Evolutionary conservation across 116 monocot species (phyloP).

Genomic region (Dioscorea cayenensis): DNA sequence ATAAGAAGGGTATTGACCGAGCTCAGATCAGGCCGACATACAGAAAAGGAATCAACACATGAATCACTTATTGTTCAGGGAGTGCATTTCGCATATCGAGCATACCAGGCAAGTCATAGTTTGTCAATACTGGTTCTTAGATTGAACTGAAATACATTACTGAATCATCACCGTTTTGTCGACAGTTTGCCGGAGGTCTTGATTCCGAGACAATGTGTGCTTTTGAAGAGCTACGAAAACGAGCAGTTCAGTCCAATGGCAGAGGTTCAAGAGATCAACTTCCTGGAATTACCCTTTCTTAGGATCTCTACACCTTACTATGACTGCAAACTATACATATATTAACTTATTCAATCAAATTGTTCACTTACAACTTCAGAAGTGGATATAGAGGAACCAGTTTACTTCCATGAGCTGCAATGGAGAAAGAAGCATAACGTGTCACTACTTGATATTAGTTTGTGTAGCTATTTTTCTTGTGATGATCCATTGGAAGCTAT

Average conservation of each 20-base stretch:
- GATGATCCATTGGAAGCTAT: no score
- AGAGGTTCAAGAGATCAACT: slow-evolving; percentile 20
- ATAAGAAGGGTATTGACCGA: slow-evolving; percentile 58
- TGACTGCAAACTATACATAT: not conserved
- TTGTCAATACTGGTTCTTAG: not conserved
- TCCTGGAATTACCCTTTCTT: slow-evolving; percentile 2
- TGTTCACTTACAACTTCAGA: not conserved
- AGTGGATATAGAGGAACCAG: not conserved
- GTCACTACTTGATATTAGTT: no score
- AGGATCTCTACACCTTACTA: not conserved
- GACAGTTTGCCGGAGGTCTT: slow-evolving; percentile 80
- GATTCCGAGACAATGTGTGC: slow-evolving; percentile 68
- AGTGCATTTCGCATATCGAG: slow-evolving; percentile 74
- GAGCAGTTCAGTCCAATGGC: slow-evolving; percentile 25
- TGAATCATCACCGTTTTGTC: no score
- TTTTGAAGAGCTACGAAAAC: slow-evolving; percentile 53
- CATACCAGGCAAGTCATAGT: slow-evolving; percentile 50
- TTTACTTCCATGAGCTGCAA: no score
- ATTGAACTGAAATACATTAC: no score
- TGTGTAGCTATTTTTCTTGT: no score
- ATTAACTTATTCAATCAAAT: not conserved
- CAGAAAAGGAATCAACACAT: slow-evolving; percentile 47
- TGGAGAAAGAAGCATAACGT: no score
- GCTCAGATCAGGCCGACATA: slow-evolving; percentile 30
- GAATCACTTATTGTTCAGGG: slow-evolving; percentile 63